phyloP scores from a whole-genome alignment of 2,329 filamentous ascomycete species.

The Pestalotiopsis sp. region DNA sequence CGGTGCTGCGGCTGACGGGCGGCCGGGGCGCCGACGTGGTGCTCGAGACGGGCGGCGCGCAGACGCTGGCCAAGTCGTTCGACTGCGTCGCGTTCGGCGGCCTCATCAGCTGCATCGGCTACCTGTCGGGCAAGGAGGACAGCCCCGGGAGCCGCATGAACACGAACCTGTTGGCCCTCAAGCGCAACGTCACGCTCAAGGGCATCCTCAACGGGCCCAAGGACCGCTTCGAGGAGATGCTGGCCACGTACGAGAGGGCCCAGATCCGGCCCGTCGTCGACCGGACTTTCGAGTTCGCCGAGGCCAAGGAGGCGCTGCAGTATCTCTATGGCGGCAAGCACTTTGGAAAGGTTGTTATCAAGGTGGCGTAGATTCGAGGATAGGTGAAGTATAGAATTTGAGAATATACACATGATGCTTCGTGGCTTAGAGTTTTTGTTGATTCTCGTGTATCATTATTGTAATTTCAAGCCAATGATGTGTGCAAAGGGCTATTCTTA shows the following conservation, averaged over 20 bases:
- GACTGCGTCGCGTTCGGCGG: conserved; percentile 57
- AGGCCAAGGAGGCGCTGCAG: conserved; percentile 52
- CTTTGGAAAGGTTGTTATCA: conserved; percentile 61
- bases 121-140: conserved; percentile 51
- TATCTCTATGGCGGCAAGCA: conserved; percentile 56
- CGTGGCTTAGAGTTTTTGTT: too few species aligned
- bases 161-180: conserved; percentile 51
- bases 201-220: conserved; percentile 61
- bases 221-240: conserved; percentile 60
- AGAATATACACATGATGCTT: neutral
- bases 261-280: conserved; percentile 47
- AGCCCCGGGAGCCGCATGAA: conserved; percentile 52
- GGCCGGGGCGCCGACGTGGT: conserved; percentile 55
- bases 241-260: conserved; percentile 46
- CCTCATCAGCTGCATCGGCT: conserved; percentile 48
- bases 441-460: neutral
- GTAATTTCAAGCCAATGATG: too few species aligned
- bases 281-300: conserved; percentile 47
- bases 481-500: too few species aligned
- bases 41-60: conserved; percentile 56
- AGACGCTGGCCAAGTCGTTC: conserved; percentile 55
- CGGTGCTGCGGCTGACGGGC: conserved; percentile 48
- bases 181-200: conserved; percentile 40
- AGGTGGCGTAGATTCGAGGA: conserved; percentile 25
- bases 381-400: neutral